phyloP scores from a whole-genome alignment of 139 green algal genomes.

The Auxenochlorella pyrenoidosa region DNA sequence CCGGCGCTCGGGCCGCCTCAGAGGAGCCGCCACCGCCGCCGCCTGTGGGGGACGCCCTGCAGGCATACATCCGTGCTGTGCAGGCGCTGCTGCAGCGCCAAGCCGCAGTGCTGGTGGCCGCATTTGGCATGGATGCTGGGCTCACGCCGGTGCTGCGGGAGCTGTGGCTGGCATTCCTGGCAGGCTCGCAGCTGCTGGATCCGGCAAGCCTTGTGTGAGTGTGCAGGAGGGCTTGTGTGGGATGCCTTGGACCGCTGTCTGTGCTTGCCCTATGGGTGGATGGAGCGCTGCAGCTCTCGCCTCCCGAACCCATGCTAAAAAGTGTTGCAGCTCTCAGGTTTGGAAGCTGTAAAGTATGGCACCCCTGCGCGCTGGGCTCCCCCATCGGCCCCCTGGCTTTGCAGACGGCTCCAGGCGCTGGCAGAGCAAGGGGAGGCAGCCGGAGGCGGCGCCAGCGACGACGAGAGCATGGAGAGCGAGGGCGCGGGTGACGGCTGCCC shows the following conservation, averaged over 20 bases:
- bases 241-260: background rate
- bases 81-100: conserved; percentile 38
- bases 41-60: conserved; percentile 12
- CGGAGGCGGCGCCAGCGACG: background rate
- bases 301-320: no score
- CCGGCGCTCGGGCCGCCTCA: background rate
- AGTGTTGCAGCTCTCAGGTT: no score
- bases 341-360: no score
- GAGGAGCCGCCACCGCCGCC: background rate
- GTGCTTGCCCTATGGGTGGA: background rate
- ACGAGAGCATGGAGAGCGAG: background rate
- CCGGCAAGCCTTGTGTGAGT: background rate
- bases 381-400: background rate
- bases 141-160: conserved; percentile 1
- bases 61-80: background rate
- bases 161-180: conserved; percentile 39
- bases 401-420: conserved; percentile 14
- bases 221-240: background rate
- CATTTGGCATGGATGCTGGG: background rate
- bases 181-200: conserved; percentile 11
- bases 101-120: background rate
- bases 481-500: background rate
- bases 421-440: background rate
- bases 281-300: no score
- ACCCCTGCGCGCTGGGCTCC: no score